Evolutionary conservation across 1,284 basidiomycete genomes (phyloP), one percentile per base, ranked within the genome.

Genomic region (Tylopilus orsonianus): DNA sequence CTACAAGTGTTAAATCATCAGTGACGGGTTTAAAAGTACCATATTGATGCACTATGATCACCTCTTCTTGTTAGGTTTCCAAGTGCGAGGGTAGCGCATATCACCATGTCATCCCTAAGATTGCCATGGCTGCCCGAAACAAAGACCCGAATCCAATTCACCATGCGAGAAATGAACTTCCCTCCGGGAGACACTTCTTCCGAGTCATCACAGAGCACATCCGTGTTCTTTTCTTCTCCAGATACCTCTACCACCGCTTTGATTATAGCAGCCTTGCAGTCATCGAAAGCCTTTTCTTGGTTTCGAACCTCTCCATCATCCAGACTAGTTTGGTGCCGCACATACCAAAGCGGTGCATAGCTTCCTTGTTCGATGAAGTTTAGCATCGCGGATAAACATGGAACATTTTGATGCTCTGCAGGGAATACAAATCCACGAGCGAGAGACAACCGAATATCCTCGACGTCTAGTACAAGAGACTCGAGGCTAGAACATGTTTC

Each of bases 161-260:
- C 79, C 80, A 96, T 85, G 50, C 77, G 78, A 49, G 73, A 73
- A 36, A 95, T 81, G 56, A 94, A 85, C 64, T 74, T 75, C 4
- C 87, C 89, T 22, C 85, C 85, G 4, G 83, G 80, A 33, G 73
- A 68, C 12, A 65, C 70, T 19, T 69, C 65, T 36, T 81, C 78
- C n/a, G 74, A 78, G 36, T 81, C 75, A 52, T 84, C 80, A 80
- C 83, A 90, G 12, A 94, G 71, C 7, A 83, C 77, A 46, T 87
- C 81, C 54, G 82, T 79, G 58, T 90, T 93, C 56, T 78, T 82
- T 56, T 91, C 85, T 60, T 93, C 89, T 23, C 89, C 90, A 4
- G 88, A 81, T 19, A 90, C 78, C 55, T 90, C 90, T 12, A 97
- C 91, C 14, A 97, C 77, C 1, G 85, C 81, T 58, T 91, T 90